phyloP scores from a whole-genome alignment of 768 basidiomycete species.

The Lactarius tabidus region DNA sequence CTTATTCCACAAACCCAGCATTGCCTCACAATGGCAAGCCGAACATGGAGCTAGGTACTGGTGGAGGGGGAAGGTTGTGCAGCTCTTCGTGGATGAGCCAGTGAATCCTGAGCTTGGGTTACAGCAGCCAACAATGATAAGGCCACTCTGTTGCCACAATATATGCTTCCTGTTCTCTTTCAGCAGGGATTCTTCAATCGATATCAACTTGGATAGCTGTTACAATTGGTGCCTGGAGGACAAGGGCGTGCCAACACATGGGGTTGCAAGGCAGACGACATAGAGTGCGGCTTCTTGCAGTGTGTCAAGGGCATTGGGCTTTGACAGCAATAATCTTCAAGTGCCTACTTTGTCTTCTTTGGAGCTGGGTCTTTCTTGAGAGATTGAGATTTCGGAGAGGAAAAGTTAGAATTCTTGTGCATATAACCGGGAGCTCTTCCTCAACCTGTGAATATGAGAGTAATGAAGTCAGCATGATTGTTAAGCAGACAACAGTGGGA shows the following conservation, averaged over 20 bases:
- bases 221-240: slow-evolving; percentile 19
- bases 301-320: slow-evolving; percentile 38
- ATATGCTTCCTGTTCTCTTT: slow-evolving; percentile 35
- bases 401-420: slow-evolving; percentile 56
- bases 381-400: slow-evolving; percentile 36
- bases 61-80: slow-evolving; percentile 41
- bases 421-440: slow-evolving; percentile 60
- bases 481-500: neutral
- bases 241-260: slow-evolving; percentile 43
- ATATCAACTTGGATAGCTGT: slow-evolving; percentile 31
- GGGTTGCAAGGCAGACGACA: slow-evolving; percentile 37
- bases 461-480: neutral
- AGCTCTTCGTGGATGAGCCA: slow-evolving; percentile 27
- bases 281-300: slow-evolving; percentile 46
- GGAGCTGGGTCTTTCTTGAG: slow-evolving; percentile 40
- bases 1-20: slow-evolving; percentile 53
- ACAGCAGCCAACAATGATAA: slow-evolving; percentile 37
- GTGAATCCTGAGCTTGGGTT: slow-evolving; percentile 33
- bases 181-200: slow-evolving; percentile 32
- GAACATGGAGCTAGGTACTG: slow-evolving; percentile 64
- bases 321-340: slow-evolving; percentile 38
- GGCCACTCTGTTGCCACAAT: slow-evolving; percentile 47
- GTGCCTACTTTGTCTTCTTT: slow-evolving; percentile 64
- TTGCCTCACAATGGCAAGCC: slow-evolving; percentile 56
- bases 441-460: slow-evolving; percentile 35